Evolutionary conservation across 2,329 filamentous ascomycete genomes (phyloP), one percentile per base, ranked within the genome.

Genomic region (Geosmithia flava): DNA sequence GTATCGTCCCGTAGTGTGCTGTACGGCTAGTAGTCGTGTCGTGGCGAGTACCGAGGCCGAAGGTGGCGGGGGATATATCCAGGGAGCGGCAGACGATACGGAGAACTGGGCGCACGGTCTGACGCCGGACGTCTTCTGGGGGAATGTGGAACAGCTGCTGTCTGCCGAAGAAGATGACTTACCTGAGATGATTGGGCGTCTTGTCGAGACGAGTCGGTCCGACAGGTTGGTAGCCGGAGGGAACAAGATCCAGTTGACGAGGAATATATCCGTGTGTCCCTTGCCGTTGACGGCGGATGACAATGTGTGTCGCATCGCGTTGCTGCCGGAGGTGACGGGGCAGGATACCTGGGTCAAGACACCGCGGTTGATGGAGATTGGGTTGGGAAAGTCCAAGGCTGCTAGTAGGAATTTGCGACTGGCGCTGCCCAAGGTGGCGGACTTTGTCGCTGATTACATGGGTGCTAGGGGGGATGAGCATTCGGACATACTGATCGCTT

Each of bases 31-130:
- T 1, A 76, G 81, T 30, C 75, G 84, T 16, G 81, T 89, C 1
- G 67, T 68, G 2, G 84, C 19, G 11, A 47, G 81, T 13, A 80
- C 77, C 3, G 87, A 91, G 60, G 58, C 60, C 29, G 71, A 70
- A 2, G 84, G 81, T 20, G 78, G 76, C 19, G 78, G 75, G 0
- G 61, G 65, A 3, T 98, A 98, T 59, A 84, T 98, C 50, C 93
- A 97, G 65, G 93, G 93, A 46, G 91, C 91, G 1, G 93, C 85
- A 2, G 93, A 98, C 63, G 93, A 98, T 62, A 87, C 85, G 13
- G 93, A 98, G 69, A 87, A 87, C 55, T 98, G 93, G 93, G 84
- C 89, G 1, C 69, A 77, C 47, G 88, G 87, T 0, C 74, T 97
- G 16, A 93, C 86, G 1, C 80, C 91, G 0, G 62, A 69, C 0